Percentiles rank a stretch among this genome's conserved stretches.
These are phyloP conservation scores for Paramecium primaurelia DNA, from an alignment of 73 alveolate genomes.

Conservation along the genomic window DNA sequence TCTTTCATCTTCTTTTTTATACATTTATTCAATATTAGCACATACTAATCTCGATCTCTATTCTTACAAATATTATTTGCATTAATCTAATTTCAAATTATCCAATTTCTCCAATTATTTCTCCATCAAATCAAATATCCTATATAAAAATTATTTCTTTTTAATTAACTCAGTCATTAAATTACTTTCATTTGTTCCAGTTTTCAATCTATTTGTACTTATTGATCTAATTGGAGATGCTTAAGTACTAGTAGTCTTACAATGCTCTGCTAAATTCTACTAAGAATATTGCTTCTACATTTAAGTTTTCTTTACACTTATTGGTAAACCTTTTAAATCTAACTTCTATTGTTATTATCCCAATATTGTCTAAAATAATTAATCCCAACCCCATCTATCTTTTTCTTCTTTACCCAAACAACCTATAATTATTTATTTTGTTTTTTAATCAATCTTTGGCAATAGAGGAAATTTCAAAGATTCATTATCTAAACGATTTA, in stretches of 20 bases:
- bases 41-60: conserved; percentile 11
- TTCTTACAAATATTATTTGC: not conserved
- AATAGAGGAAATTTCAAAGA: conserved; percentile 37
- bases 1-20: conserved; percentile 14
- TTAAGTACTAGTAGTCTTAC: not conserved
- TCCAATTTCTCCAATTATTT: not conserved
- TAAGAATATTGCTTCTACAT: not conserved
- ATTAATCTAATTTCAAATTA: not conserved
- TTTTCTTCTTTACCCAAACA: conserved; percentile 3
- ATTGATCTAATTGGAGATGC: not conserved
- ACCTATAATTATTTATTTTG: not conserved
- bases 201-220: not conserved
- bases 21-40: not conserved
- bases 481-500: conserved; percentile 1
- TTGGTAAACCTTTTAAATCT: not conserved
- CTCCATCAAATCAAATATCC: not conserved
- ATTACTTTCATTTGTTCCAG: not conserved
- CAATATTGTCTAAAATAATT: not conserved
- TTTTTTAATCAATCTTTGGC: not conserved
- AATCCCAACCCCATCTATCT: conserved; percentile 32
- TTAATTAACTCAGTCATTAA: not conserved
- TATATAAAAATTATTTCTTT: not conserved
- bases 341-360: not conserved
- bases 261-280: not conserved
- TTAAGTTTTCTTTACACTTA: not conserved